phyloP scores from a whole-genome alignment of 2,329 filamentous ascomycete genomes.

The Emmonsia crescens region DNA sequence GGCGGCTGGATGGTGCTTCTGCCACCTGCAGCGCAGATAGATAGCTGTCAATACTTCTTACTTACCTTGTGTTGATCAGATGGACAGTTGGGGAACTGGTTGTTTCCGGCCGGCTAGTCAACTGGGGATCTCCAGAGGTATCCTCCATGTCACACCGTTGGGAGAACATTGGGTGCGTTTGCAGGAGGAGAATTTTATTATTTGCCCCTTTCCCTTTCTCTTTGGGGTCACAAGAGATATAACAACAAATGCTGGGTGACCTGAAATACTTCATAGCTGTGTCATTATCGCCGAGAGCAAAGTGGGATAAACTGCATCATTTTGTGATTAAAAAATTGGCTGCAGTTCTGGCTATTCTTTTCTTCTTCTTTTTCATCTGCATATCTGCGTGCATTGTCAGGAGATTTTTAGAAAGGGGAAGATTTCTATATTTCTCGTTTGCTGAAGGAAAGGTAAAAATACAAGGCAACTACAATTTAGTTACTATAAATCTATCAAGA shows the following conservation, averaged over 20 bases:
- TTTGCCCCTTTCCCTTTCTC: background rate
- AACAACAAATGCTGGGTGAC: background rate
- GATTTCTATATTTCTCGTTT: no score
- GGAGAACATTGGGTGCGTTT: background rate
- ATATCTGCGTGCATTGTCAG: background rate
- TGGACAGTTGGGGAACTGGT: background rate
- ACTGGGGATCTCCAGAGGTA: background rate
- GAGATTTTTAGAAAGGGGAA: background rate
- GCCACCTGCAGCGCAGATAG: background rate
- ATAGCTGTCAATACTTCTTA: no score
- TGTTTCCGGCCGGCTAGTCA: background rate
- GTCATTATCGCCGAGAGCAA: background rate
- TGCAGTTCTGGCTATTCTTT: background rate
- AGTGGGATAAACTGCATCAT: background rate
- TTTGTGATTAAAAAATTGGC: background rate
- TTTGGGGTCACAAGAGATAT: background rate
- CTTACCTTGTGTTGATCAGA: background rate
- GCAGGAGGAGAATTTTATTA: no score
- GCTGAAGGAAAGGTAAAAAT: background rate
- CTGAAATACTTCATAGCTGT: background rate
- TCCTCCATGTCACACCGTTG: background rate
- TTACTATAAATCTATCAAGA: no score
- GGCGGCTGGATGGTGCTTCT: background rate
- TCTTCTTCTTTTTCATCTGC: background rate
- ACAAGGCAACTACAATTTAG: background rate